Evolutionary conservation across 768 basidiomycete species (phyloP), one percentile per base, ranked within the genome.

Genomic region (Tricholoma bakamatsutake): DNA sequence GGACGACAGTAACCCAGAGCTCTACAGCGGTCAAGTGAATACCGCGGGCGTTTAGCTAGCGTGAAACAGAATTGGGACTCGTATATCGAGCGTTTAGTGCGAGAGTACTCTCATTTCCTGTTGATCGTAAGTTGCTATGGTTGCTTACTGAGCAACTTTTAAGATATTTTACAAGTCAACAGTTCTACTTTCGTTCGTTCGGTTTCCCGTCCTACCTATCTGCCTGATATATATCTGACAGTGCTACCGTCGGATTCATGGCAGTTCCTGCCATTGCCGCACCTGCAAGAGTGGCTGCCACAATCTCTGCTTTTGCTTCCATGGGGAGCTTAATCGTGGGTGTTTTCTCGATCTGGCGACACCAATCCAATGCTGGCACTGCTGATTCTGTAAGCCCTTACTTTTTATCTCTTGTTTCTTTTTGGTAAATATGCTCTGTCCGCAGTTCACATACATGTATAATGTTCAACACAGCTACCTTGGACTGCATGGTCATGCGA

Each of bases 71-170:
- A 70, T 39, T 83, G 81, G 80, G 71, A 78, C 51, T 62, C 59
- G 13, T 82, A 81, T 54, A 75, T 80, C 21, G 71, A 75, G 34
- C 74, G 79, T 34, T 71, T 83, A 5, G 77, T 78, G 5, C 70
- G 76, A 56, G 81, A 82, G 58, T 82, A 82, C 61, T 78, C 80
- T 8, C 76, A 82, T 55, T 82, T 83, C 57, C 68, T 82, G 17
- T 71, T 82, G 6, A 76, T 83, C 34, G 81, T 82, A 57, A 69
- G 79, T 66, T 37, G 13, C 51, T 46, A 28, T n/a, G 50, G 9
- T 21, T 9, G 35, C 40, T 28, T 45, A 43, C 15, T 11, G 9
- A 37, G 21, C 17, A 28, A n/a, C 40, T 4, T 15, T 15, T 46
- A 0, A 27, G 47, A 18, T 11, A 30, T 17, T 30, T 48, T 17